Evolutionary conservation across 805 yeast genomes (phyloP).

Genomic region (Nakazawaea ishiwadae): DNA sequence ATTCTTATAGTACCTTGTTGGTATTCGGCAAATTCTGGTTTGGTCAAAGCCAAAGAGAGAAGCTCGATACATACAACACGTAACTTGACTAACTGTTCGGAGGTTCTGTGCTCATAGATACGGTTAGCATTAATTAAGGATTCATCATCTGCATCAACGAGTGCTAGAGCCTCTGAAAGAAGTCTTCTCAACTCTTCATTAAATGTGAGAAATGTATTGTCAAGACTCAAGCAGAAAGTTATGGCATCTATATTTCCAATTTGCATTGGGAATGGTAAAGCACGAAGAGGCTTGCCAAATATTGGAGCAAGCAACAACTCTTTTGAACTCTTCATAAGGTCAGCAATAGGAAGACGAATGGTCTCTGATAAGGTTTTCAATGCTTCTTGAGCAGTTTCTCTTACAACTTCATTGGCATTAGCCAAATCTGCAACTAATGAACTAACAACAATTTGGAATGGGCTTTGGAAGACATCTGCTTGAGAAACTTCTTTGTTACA

Average conservation of each 20-base stretch:
- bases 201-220: constrained; percentile 75
- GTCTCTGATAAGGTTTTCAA: constrained; percentile 64
- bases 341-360: constrained; percentile 63
- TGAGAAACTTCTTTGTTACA: constrained; percentile 63
- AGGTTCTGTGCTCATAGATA: constrained; percentile 78
- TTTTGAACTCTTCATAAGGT: constrained; percentile 79
- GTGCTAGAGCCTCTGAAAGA: constrained; percentile 82
- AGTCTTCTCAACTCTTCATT: constrained; percentile 86
- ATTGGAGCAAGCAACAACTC: constrained; percentile 84
- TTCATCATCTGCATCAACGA: constrained; percentile 97
- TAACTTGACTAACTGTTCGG: constrained; percentile 81
- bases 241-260: constrained; percentile 97
- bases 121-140: constrained; percentile 85
- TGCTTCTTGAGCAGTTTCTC: constrained; percentile 76
- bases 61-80: constrained; percentile 87
- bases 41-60: constrained; percentile 76
- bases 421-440: constrained; percentile 89
- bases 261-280: constrained; percentile 97
- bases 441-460: constrained; percentile 79
- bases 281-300: constrained; percentile 94
- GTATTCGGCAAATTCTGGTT: constrained; percentile 75
- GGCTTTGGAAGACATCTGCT: constrained; percentile 61
- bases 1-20: constrained; percentile 71
- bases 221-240: constrained; percentile 81
- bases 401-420: constrained; percentile 77